phyloP scores from a whole-genome alignment of 2,329 filamentous ascomycete species.

The Rhexocercosporidium sp. region DNA sequence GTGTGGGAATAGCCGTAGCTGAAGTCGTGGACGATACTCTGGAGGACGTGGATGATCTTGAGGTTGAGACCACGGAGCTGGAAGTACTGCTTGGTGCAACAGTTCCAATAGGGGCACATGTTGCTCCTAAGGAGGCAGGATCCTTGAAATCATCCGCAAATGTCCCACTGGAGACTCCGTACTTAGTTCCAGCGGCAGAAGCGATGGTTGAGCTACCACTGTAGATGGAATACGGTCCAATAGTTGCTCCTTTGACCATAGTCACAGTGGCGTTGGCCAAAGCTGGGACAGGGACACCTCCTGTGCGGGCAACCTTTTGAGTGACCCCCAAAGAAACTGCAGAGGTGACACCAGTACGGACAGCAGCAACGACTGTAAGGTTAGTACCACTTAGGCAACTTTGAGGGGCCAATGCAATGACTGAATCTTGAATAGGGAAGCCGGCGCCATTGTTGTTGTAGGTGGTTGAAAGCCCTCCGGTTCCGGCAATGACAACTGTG shows the following conservation, averaged over 20 bases:
- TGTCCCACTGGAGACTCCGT: slow-evolving; percentile 33
- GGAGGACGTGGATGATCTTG: slow-evolving; percentile 16
- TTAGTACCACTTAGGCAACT: slow-evolving; percentile 53
- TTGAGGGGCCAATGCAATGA: slow-evolving; percentile 61
- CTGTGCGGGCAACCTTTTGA: slow-evolving; percentile 31
- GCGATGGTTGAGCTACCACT: slow-evolving; percentile 30
- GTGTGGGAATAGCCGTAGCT: slow-evolving; percentile 32
- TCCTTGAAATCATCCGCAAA: slow-evolving; percentile 56
- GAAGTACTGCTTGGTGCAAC: slow-evolving; percentile 39
- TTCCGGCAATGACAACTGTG: slow-evolving; percentile 55
- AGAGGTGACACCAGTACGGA: slow-evolving; percentile 29
- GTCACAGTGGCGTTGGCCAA: slow-evolving; percentile 27
- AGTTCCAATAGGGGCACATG: slow-evolving; percentile 43
- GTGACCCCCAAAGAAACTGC: slow-evolving; percentile 29
- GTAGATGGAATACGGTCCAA: slow-evolving; percentile 37
- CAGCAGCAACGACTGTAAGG: slow-evolving; percentile 38
- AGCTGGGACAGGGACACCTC: slow-evolving; percentile 31
- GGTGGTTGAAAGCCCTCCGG: slow-evolving; percentile 50
- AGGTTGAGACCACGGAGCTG: slow-evolving; percentile 20
- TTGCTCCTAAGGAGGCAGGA: slow-evolving; percentile 50
- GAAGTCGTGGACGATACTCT: slow-evolving; percentile 18
- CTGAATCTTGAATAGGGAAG: slow-evolving; percentile 59
- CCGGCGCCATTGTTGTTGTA: slow-evolving; percentile 63
- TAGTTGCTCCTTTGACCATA: slow-evolving; percentile 32
- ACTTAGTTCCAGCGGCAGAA: slow-evolving; percentile 31